phyloP scores from a whole-genome alignment of 2,329 filamentous ascomycete genomes.

The Juglanconis juglandina region DNA sequence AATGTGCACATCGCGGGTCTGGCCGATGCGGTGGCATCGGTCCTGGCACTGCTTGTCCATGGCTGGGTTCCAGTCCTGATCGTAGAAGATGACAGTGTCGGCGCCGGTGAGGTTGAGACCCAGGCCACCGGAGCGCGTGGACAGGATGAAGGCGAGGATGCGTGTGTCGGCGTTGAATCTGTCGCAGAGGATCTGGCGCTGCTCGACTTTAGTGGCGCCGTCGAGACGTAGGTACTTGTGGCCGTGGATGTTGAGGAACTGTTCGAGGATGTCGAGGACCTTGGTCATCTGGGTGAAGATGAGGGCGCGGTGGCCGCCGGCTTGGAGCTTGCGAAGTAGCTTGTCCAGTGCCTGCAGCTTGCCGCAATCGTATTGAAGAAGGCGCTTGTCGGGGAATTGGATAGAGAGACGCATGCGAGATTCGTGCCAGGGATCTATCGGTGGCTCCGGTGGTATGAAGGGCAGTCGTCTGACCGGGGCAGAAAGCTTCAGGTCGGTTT shows the following conservation, averaged over 20 bases:
- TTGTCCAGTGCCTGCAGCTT: slow-evolving; percentile 89
- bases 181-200: slow-evolving; percentile 90
- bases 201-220: slow-evolving; percentile 93
- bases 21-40: slow-evolving; percentile 92
- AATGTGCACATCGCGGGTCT: slow-evolving; percentile 96
- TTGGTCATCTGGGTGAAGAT: slow-evolving; percentile 99
- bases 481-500: slow-evolving; percentile 55
- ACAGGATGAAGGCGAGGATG: slow-evolving; percentile 93
- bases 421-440: slow-evolving; percentile 84
- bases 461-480: slow-evolving; percentile 53
- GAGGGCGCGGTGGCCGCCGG: slow-evolving; percentile 85
- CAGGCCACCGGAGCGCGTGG: slow-evolving; percentile 86
- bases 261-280: slow-evolving; percentile 93
- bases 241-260: slow-evolving; percentile 95
- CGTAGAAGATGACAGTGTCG: slow-evolving; percentile 98
- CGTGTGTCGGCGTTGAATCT: slow-evolving; percentile 93
- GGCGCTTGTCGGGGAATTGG: slow-evolving; percentile 90
- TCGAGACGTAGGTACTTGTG: slow-evolving; percentile 96
- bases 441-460: slow-evolving; percentile 53
- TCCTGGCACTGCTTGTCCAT: slow-evolving; percentile 99
- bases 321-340: slow-evolving; percentile 80
- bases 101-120: slow-evolving; percentile 96
- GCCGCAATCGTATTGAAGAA: slow-evolving; percentile 97
- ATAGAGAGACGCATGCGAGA: slow-evolving; percentile 89
- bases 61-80: slow-evolving; percentile 98